Evolutionary conservation across 2,329 filamentous ascomycete genomes (phyloP).

Genomic region (Microdochium trichocladiopsis): DNA sequence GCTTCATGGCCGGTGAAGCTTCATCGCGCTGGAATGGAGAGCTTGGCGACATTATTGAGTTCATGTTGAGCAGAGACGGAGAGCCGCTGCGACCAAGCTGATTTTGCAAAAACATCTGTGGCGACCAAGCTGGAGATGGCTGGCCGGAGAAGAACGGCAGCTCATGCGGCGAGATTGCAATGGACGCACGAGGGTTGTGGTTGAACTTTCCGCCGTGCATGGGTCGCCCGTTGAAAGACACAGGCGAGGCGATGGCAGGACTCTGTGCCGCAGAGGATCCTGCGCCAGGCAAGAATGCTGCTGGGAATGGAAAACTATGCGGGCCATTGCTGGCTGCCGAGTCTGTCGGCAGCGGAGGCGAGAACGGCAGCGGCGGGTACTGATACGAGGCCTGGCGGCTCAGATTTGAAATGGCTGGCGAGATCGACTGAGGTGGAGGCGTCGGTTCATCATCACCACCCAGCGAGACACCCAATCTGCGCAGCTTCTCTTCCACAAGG

Average conservation of each 20-base stretch:
- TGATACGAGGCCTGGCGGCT: constrained; percentile 66
- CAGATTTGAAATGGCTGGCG: constrained; percentile 54
- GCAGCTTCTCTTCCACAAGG: constrained; percentile 84
- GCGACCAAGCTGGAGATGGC: constrained; percentile 54
- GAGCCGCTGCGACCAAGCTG: constrained; percentile 51
- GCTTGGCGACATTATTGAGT: constrained; percentile 53
- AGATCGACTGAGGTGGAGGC: constrained; percentile 51
- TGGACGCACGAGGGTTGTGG: constrained; percentile 56
- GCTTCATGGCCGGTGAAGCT: constrained; percentile 31
- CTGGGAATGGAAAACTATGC: constrained; percentile 49
- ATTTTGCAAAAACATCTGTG: constrained; percentile 45
- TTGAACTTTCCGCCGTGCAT: constrained; percentile 51
- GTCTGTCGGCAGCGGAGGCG: constrained; percentile 72
- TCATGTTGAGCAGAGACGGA: constrained; percentile 51
- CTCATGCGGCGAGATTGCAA: constrained; percentile 54
- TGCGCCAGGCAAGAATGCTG: constrained; percentile 52
- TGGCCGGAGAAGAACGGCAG: constrained; percentile 62
- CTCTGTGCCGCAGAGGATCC: constrained; percentile 54
- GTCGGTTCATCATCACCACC: constrained; percentile 61
- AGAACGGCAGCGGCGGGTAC: constrained; percentile 72
- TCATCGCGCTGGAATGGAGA: constrained; percentile 55
- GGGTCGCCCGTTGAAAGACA: constrained; percentile 53
- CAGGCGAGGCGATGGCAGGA: constrained; percentile 62
- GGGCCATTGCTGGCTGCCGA: constrained; percentile 65
- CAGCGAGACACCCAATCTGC: constrained; percentile 80